Base-by-base conservation (phyloP, 2,329 filamentous ascomycete species). In the Fusarium nematophilum region DNA sequence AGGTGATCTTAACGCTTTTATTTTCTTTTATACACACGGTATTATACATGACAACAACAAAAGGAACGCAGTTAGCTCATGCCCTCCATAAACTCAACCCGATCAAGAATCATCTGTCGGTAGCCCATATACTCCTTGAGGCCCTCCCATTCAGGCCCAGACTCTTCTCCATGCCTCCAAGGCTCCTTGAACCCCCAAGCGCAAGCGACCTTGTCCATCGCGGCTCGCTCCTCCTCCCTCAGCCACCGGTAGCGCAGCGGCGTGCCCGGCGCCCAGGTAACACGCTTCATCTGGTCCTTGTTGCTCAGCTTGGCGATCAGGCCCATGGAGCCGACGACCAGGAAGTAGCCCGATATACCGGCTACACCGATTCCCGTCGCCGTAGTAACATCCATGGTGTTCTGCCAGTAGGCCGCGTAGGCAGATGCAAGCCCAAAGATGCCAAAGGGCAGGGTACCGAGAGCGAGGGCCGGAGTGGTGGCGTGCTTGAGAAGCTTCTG, bases 281-380 rank as follows among this genome's bases (percentile, higher is more conserved):
- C 92, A 15, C 95, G 87, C 69, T 90, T 89, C 91, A 97, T 97
- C 76, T 98, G 93, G 73, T 98, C 93, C 75, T 97, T 97, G 57
- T 89, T 83, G 27, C 94, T 97, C 21, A 92, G 88, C 55, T 96
- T 80, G 8, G 94, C 92, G 30, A 98, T 86, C 34, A 95, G 78
- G 3, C 94, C 95, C 47, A 98, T 85, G 9, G 89, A 92, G 4
- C 86, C 88, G 5, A 93, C 93, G 61, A 92, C 91, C 15, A 87
- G 84, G 34, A 96, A 82, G 73, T 98, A 99, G 6, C 92, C 90
- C 58, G 94, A 78, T 43, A 95, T 90, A 10, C 91, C 93, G 0
- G 85, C 86, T 71, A 96, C 92, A 5, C 90, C 89, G 57, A 96
- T 86, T 9, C 86, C 86, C 3, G 92, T 96, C 9, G 93, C 92